These are phyloP conservation scores for Bigelowiella natans DNA, from an alignment of 78 protist species.

Conservation along the genomic window DNA sequence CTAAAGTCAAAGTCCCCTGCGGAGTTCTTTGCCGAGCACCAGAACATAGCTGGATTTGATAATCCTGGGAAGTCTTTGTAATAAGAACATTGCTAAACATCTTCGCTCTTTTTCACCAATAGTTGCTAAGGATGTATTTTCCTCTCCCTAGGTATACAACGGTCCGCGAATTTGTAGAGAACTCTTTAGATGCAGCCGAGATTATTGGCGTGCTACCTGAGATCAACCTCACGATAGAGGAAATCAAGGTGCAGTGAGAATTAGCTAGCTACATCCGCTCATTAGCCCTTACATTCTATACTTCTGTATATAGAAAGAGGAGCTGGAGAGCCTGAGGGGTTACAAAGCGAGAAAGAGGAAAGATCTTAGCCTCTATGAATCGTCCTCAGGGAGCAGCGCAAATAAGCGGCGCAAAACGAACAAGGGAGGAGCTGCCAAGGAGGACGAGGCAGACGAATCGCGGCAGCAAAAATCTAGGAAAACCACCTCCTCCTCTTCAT, in stretches of 20 bases:
- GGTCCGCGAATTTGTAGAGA: conserved; percentile 56
- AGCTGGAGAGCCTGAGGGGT: too few relatives aligned
- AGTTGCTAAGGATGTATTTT: conserved; percentile 37
- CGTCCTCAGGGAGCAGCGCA: background rate
- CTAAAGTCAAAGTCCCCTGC: background rate
- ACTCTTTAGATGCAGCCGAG: conserved; percentile 53
- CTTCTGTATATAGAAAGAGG: too few relatives aligned
- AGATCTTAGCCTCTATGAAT: background rate
- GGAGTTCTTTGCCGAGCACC: conserved; percentile 45
- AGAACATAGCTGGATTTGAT: conserved; percentile 54
- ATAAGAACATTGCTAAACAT: background rate
- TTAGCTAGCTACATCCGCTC: too few relatives aligned
- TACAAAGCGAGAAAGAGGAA: background rate
- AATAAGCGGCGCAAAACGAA: background rate
- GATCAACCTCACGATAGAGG: conserved; percentile 24
- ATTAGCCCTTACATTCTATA: too few relatives aligned
- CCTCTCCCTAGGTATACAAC: too few relatives aligned
- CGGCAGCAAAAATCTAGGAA: too few relatives aligned
- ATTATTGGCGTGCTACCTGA: conserved; percentile 30
- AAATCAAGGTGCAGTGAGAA: background rate
- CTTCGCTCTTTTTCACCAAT: background rate
- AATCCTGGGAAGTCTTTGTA: conserved; percentile 10
- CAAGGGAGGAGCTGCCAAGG: background rate
- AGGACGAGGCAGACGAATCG: too few relatives aligned
- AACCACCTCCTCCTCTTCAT: too few relatives aligned